Percentiles rank a stretch among this genome's conserved stretches.
Evolutionary conservation across 2,329 filamentous ascomycete genomes (phyloP).

Genomic region (Penicillium sp.): DNA sequence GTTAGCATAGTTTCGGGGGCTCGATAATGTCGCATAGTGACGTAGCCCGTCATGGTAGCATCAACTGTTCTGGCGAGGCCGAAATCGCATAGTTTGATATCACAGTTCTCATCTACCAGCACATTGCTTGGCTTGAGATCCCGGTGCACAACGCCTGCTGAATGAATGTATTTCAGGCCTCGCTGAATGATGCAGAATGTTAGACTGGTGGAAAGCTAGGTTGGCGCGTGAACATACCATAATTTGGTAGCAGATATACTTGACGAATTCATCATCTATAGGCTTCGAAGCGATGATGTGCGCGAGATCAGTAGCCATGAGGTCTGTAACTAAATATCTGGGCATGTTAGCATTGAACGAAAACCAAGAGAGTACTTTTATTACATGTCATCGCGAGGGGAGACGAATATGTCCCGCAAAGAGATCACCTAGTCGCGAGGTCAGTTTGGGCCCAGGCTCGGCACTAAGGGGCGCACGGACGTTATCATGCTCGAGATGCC

Average conservation of each 20-base stretch:
- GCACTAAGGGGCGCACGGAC: slow-evolving; percentile 53
- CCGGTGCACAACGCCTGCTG: slow-evolving; percentile 93
- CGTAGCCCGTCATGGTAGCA: slow-evolving; percentile 98
- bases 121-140: slow-evolving; percentile 99
- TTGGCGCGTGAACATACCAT: slow-evolving; percentile 58
- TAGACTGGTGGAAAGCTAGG: neutral
- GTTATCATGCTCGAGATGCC: slow-evolving; percentile 96
- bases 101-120: slow-evolving; percentile 98
- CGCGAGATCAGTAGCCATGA: slow-evolving; percentile 94
- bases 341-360: neutral
- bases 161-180: slow-evolving; percentile 98
- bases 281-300: slow-evolving; percentile 89
- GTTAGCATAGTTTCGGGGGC: slow-evolving; percentile 99
- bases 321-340: slow-evolving; percentile 97
- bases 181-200: slow-evolving; percentile 58
- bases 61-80: slow-evolving; percentile 96
- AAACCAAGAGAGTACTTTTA: no score
- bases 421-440: slow-evolving; percentile 73
- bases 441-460: neutral
- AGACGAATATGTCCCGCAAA: slow-evolving; percentile 98
- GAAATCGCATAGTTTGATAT: slow-evolving; percentile 99
- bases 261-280: slow-evolving; percentile 98
- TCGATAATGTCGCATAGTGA: slow-evolving; percentile 97
- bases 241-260: slow-evolving; percentile 99
- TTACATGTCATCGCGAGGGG: slow-evolving; percentile 96